Base-by-base conservation (phyloP, 805 yeast species). In the Clavispora asparagi region DNA sequence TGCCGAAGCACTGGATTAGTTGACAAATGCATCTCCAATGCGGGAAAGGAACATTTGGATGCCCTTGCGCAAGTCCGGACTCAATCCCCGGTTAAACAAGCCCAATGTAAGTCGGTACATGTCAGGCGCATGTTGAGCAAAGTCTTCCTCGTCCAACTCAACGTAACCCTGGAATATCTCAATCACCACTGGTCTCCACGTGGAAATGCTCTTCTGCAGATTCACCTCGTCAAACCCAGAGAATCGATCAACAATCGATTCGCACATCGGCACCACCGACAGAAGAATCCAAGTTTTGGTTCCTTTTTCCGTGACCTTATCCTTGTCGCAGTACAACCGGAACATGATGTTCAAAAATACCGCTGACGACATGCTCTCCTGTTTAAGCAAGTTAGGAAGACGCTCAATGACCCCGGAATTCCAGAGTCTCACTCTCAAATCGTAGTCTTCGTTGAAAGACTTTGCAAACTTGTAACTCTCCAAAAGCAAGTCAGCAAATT, bases 181-280 rank as follows among this genome's bases (percentile, higher is more conserved):
- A 30, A 87, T 85, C 35, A 92, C 89, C 16, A 94, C 97, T 0
- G 98, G 97, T 57, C 86, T 77, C 95, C 97, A 85, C 4, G 95
- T 83, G 14, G 79, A 74, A 39, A 92, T 81, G 62, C 87, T 87
- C 58, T 95, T 79, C 43, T 79, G 81, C 57, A 84, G 89, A 63
- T 87, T 92, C 6, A 80, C 71, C 51, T 86, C 96, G 53, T 87
- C 92, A 54, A 91, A 74, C 1, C 76, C 73, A 29, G 82, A 76
- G 62, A 81, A 91, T 50, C 91, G 80, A 46, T 77, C 77, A 25
- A 90, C 76, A 28, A 92, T 84, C 6, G 79, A 73, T 8, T 77
- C 79, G 57, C 96, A 86, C 59, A 90, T 73, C 25, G 89, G 87
- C 26, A 76, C 63, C 37, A 81, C 68, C 25, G 76, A 77, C 10